phyloP scores from a whole-genome alignment of 805 yeast species.

The Yarrowia alimentaria region DNA sequence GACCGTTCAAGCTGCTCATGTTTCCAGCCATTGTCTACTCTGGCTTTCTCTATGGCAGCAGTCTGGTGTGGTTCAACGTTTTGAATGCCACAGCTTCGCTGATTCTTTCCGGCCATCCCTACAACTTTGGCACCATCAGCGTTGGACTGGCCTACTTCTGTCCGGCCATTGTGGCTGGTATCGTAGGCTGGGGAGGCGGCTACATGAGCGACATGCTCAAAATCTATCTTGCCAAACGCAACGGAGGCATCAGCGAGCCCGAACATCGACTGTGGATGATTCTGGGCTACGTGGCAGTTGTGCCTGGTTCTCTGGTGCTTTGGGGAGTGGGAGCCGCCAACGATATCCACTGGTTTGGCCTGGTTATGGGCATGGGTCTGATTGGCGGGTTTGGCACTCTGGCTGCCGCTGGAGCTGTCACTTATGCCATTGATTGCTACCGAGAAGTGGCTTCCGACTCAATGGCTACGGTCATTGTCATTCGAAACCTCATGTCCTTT shows the following conservation, averaged over 20 bases:
- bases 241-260: constrained; percentile 48
- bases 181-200: constrained; percentile 8
- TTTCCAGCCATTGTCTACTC: constrained; percentile 22
- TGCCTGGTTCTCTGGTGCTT: constrained; percentile 48
- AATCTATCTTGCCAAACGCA: constrained; percentile 31
- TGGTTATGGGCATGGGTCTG: constrained; percentile 49
- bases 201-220: constrained; percentile 1
- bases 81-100: constrained; percentile 4
- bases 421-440: constrained; percentile 49
- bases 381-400: constrained; percentile 45
- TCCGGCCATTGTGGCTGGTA: not conserved
- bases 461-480: constrained; percentile 49
- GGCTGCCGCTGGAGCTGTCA: constrained; percentile 47
- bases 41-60: constrained; percentile 13
- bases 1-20: constrained; percentile 5
- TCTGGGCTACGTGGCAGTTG: constrained; percentile 44
- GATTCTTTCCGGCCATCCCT: constrained; percentile 8
- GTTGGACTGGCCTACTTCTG: constrained; percentile 20
- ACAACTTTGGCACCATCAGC: constrained; percentile 20
- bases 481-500: constrained; percentile 50
- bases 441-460: constrained; percentile 46
- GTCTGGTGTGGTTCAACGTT: constrained; percentile 26
- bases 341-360: constrained; percentile 49
- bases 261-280: constrained; percentile 54
- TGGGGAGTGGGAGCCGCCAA: constrained; percentile 56